Evolutionary conservation across 352 stramenopile species (phyloP).

Genomic region (Phytophthora foliorum): DNA sequence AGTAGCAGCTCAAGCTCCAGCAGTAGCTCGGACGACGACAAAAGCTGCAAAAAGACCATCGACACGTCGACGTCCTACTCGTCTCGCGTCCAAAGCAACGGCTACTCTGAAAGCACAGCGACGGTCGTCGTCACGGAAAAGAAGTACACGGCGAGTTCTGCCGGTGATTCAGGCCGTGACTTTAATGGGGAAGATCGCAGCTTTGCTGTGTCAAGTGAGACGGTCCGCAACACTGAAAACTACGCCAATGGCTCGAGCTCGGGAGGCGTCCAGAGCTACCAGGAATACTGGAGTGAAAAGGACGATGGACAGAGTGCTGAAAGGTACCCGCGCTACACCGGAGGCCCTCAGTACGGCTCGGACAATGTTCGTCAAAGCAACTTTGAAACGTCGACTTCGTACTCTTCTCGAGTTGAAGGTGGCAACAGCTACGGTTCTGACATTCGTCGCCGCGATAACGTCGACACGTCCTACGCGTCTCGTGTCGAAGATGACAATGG

Average conservation of each 20-base stretch:
- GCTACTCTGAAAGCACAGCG: not conserved
- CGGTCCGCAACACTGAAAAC: not conserved
- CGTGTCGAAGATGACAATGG: not conserved
- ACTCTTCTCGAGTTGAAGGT: conserved; percentile 1
- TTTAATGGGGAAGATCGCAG: not conserved
- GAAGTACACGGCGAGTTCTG: not conserved
- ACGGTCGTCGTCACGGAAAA: conserved; percentile 1
- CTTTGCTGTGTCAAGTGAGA: not conserved
- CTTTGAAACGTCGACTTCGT: not conserved
- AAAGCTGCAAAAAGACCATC: not conserved
- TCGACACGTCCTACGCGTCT: not conserved
- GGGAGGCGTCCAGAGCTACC: not conserved
- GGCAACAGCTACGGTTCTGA: not conserved
- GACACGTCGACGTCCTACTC: not conserved
- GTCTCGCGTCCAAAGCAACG: not conserved
- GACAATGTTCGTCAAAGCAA: not conserved
- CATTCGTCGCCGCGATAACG: not conserved
- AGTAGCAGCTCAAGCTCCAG: conserved; percentile 16
- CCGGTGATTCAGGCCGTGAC: not conserved
- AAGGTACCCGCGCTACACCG: not conserved
- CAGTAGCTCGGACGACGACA: not conserved
- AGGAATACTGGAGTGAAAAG: conserved; percentile 1
- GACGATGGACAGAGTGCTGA: not conserved
- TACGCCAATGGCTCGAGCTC: not conserved
- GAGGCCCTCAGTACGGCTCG: not conserved